phyloP scores from a whole-genome alignment of 495 filamentous ascomycete genomes.

The Evernia prunastri region DNA sequence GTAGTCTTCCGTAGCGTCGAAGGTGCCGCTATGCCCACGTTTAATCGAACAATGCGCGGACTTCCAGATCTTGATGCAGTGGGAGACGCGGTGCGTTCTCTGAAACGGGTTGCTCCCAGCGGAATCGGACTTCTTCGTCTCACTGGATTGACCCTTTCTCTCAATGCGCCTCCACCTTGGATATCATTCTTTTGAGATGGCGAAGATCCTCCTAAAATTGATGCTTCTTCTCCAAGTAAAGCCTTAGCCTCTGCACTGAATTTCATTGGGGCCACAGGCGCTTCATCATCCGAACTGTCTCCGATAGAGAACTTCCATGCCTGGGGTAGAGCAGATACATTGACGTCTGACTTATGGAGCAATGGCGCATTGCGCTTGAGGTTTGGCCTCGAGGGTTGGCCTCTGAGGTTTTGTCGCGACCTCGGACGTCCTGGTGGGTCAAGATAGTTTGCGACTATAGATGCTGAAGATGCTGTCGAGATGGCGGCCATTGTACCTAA shows the following conservation, averaged over 20 bases:
- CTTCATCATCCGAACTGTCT: slow-evolving; percentile 74
- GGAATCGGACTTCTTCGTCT: slow-evolving; percentile 31
- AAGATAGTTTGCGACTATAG: slow-evolving; percentile 20
- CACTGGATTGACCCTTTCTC: slow-evolving; percentile 8
- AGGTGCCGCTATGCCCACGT: slow-evolving; percentile 37
- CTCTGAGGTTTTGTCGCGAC: slow-evolving; percentile 15
- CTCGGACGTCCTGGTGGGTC: slow-evolving; percentile 14
- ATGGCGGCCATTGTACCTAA: slow-evolving; percentile 12
- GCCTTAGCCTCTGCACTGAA: slow-evolving; percentile 75
- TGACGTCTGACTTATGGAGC: slow-evolving; percentile 11
- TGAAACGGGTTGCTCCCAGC: slow-evolving; percentile 38
- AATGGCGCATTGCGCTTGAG: slow-evolving; percentile 24
- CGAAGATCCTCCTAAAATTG: slow-evolving; percentile 44
- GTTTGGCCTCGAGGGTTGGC: slow-evolving; percentile 23
- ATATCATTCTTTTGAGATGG: slow-evolving; percentile 42
- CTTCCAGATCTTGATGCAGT: slow-evolving; percentile 17
- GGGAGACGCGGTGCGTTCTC: slow-evolving; percentile 24
- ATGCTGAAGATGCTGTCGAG: slow-evolving; percentile 26
- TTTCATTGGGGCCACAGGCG: slow-evolving; percentile 59
- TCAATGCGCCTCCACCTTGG: slow-evolving; percentile 31
- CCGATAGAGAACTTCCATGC: slow-evolving; percentile 34
- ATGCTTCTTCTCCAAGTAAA: slow-evolving; percentile 58
- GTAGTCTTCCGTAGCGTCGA: slow-evolving; percentile 35
- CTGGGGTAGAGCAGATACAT: slow-evolving; percentile 15
- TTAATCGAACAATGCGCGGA: slow-evolving; percentile 51